phyloP scores from a whole-genome alignment of 2,329 filamentous ascomycete species.

The Aspergillus quadricinctus region DNA sequence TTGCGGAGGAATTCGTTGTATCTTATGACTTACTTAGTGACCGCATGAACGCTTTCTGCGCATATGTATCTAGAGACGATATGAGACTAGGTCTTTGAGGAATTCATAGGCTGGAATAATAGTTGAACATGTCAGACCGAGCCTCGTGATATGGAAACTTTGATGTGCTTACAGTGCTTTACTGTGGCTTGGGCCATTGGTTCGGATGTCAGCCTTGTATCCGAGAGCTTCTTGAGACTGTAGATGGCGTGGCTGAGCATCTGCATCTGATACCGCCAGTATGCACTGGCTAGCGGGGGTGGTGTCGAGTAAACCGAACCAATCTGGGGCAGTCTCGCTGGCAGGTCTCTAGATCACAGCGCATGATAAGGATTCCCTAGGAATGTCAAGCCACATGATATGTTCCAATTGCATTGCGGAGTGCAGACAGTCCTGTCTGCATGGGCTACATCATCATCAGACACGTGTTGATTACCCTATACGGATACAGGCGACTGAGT shows the following conservation, averaged over 20 bases:
- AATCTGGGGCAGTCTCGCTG: background rate
- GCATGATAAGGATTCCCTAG: background rate
- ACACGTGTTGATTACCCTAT: background rate
- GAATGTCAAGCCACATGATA: background rate
- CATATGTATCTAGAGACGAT: background rate
- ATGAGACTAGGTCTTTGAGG: background rate
- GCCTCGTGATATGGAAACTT: background rate
- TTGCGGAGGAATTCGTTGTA: background rate
- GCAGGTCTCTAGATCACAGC: background rate
- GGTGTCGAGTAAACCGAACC: background rate
- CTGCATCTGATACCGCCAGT: background rate
- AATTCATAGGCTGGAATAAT: background rate
- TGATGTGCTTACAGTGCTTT: too few species aligned
- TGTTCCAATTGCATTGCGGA: background rate
- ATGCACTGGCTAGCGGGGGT: background rate
- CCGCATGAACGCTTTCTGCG: background rate
- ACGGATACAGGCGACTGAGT: too few species aligned
- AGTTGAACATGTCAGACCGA: background rate
- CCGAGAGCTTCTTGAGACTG: background rate
- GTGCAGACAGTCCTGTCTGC: too few species aligned
- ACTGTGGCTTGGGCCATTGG: too few species aligned
- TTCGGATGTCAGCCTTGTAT: background rate
- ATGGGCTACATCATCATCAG: too few species aligned
- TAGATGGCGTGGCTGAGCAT: background rate
- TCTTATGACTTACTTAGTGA: background rate